phyloP scores from a whole-genome alignment of 2,329 filamentous ascomycete genomes.

The Tolypocladium ovalisporum region DNA sequence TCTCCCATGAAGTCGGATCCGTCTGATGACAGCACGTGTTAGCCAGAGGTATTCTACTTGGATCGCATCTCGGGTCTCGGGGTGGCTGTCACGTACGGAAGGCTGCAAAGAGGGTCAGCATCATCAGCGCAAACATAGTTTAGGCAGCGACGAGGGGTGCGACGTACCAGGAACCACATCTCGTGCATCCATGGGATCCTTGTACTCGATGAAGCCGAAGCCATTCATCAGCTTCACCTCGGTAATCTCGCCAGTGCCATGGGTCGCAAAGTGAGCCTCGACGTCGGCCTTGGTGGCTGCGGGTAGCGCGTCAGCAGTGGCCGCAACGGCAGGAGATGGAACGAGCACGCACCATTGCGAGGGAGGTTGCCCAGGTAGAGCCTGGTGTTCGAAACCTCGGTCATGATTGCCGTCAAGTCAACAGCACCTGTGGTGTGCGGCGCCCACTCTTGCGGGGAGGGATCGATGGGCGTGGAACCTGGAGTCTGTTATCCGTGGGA shows the following conservation, averaged over 20 bases:
- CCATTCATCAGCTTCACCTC: conserved; percentile 99
- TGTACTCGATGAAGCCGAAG: conserved; percentile 99
- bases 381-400: conserved; percentile 86
- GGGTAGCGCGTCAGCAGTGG: conserved; percentile 34
- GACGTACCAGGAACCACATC: conserved; percentile 92
- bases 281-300: conserved; percentile 94
- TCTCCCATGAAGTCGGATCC: conserved; percentile 97
- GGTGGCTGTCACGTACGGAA: conserved; percentile 43
- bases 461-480: neutral
- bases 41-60: neutral
- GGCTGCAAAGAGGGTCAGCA: conserved; percentile 29
- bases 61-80: neutral
- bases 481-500: neutral
- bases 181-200: conserved; percentile 94
- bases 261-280: conserved; percentile 86
- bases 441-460: neutral
- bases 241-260: conserved; percentile 94
- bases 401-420: conserved; percentile 41
- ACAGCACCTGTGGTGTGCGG: neutral
- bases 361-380: conserved; percentile 97
- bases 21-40: conserved; percentile 44
- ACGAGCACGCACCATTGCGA: conserved; percentile 61
- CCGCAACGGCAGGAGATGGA: conserved; percentile 13
- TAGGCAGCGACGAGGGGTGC: neutral
- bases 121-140: neutral